Percentiles rank a stretch among this genome's conserved stretches.
Conservation (phyloP, 2,329 filamentous ascomycete genomes). For the Colletotrichum sansevieriae region DNA sequence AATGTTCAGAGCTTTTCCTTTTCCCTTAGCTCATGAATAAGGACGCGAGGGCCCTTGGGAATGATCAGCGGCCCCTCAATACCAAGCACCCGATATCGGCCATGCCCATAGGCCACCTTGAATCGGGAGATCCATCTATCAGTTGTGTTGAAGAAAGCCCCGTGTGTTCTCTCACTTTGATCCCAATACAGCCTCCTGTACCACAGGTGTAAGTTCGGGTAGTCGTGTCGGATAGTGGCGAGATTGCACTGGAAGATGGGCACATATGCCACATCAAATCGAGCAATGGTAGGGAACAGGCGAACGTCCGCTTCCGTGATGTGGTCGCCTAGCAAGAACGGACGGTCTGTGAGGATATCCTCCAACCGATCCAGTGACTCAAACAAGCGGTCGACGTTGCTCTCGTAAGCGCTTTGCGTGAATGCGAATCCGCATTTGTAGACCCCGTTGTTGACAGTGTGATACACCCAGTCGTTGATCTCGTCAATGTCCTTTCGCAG, state of each 20-base stretch:
- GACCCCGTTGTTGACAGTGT: slow-evolving; percentile 62
- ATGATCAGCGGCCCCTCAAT: slow-evolving; percentile 48
- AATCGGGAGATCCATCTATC: slow-evolving; percentile 62
- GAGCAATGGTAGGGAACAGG: slow-evolving; percentile 73
- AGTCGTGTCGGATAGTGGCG: slow-evolving; percentile 73
- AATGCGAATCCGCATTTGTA: slow-evolving; percentile 74
- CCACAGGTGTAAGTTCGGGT: slow-evolving; percentile 77
- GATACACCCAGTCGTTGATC: slow-evolving; percentile 77
- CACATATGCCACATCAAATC: slow-evolving; percentile 78
- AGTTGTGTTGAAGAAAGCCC: slow-evolving; percentile 77
- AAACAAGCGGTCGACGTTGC: slow-evolving; percentile 72
- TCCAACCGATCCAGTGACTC: slow-evolving; percentile 75
- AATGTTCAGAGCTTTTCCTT: neutral
- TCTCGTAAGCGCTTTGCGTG: slow-evolving; percentile 75
- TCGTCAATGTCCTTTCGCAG: slow-evolving; percentile 71
- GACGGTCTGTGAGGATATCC: slow-evolving; percentile 62
- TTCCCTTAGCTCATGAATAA: slow-evolving; percentile 2
- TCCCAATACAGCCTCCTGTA: slow-evolving; percentile 80
- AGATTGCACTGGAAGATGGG: slow-evolving; percentile 75
- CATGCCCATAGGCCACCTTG: slow-evolving; percentile 47
- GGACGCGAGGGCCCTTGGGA: slow-evolving; percentile 42
- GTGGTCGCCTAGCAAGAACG: slow-evolving; percentile 72
- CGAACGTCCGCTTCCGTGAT: slow-evolving; percentile 79
- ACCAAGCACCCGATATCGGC: slow-evolving; percentile 46
- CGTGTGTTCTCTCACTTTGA: slow-evolving; percentile 48